These are phyloP conservation scores for Paramecium octaurelia DNA, from an alignment of 73 alveolate species.

Conservation along the genomic window DNA sequence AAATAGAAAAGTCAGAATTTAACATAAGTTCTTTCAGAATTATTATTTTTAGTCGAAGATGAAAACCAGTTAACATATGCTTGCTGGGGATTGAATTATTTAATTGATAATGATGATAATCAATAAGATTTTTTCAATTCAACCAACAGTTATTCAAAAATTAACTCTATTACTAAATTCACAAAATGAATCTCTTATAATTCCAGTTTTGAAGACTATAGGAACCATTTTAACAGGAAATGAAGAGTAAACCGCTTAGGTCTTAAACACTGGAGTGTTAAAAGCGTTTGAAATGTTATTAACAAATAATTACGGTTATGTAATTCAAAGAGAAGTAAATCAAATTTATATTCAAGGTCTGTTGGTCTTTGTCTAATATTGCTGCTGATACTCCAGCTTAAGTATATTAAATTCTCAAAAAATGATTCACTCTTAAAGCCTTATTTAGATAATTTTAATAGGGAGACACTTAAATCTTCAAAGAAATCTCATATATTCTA, in stretches of 20 bases:
- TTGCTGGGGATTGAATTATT: too few species aligned
- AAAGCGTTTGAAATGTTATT: background rate
- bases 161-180: background rate
- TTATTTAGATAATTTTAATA: background rate
- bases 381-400: background rate
- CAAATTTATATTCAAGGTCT: background rate
- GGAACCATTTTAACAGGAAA: background rate
- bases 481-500: background rate
- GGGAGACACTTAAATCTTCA: background rate
- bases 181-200: background rate
- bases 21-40: too few species aligned
- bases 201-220: background rate
- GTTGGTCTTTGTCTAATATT: background rate
- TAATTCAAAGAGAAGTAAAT: background rate
- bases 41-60: too few species aligned
- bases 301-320: too few species aligned
- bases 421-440: background rate
- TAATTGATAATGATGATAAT: too few species aligned
- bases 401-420: background rate
- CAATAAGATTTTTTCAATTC: too few species aligned
- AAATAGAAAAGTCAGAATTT: too few species aligned
- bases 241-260: background rate
- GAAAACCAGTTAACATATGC: too few species aligned
- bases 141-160: background rate
- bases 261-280: background rate